phyloP scores from a whole-genome alignment of 2,329 filamentous ascomycete species.

The Setomelanomma holmii region DNA sequence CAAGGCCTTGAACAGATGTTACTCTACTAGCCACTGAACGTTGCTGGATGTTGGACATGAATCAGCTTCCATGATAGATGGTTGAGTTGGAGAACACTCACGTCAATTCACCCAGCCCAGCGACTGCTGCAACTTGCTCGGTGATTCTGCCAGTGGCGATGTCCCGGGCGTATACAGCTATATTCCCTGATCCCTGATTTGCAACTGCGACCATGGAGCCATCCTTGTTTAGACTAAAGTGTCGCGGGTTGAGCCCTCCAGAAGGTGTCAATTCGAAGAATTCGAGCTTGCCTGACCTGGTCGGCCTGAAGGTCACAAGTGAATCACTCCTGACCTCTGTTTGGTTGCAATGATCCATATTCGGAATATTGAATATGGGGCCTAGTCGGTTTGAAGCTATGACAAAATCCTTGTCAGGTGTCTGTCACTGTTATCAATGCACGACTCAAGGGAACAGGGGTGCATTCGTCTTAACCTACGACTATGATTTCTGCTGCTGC shows the following conservation, averaged over 20 bases:
- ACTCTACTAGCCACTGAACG: background rate
- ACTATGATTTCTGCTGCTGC: slow-evolving; percentile 64
- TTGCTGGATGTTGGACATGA: background rate
- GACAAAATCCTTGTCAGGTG: slow-evolving; percentile 65
- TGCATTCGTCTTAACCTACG: background rate
- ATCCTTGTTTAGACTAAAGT: slow-evolving; percentile 70
- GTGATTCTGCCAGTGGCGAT: slow-evolving; percentile 66
- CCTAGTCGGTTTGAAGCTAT: slow-evolving; percentile 74
- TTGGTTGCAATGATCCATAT: slow-evolving; percentile 48
- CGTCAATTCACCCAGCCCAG: slow-evolving; percentile 32
- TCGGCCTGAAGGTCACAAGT: slow-evolving; percentile 58
- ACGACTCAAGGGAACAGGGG: background rate
- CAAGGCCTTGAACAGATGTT: background rate
- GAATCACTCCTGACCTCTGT: slow-evolving; percentile 59
- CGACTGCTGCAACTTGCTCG: slow-evolving; percentile 47
- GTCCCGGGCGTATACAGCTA: slow-evolving; percentile 69
- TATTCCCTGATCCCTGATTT: slow-evolving; percentile 66
- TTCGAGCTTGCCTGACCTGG: slow-evolving; percentile 60
- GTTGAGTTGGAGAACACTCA: slow-evolving; percentile 11
- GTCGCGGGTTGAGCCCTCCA: slow-evolving; percentile 70
- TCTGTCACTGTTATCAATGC: slow-evolving; percentile 27
- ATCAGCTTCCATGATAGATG: background rate
- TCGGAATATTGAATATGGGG: slow-evolving; percentile 58
- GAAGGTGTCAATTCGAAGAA: slow-evolving; percentile 67
- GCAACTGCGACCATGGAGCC: slow-evolving; percentile 71